Evolutionary conservation across 106 monocot species (phyloP).

Genomic region (Amphibolis antarctica): DNA sequence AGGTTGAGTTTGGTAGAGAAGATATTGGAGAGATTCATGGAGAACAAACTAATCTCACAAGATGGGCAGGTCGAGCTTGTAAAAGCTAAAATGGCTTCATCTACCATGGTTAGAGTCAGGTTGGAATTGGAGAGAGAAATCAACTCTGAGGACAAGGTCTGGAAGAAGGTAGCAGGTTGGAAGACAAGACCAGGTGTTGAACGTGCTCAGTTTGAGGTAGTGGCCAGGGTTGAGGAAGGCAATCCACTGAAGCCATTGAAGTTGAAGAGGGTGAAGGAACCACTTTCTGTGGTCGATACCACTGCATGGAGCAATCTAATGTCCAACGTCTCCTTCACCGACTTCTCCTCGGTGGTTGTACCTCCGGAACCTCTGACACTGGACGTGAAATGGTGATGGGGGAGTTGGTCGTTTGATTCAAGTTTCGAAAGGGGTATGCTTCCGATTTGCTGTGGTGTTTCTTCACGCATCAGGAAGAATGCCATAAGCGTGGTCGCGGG

Average conservation of each 20-base stretch:
- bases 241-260: conserved; percentile 28
- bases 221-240: conserved; percentile 44
- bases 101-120: conserved; percentile 39
- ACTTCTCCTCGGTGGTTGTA: conserved; percentile 38
- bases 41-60: conserved; percentile 11
- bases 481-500: no score
- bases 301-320: conserved; percentile 57
- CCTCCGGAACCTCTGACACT: conserved; percentile 65
- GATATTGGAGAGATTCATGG: conserved; percentile 25
- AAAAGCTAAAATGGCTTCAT: conserved; percentile 44
- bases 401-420: neutral
- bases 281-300: conserved; percentile 25
- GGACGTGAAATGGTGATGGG: conserved; percentile 63
- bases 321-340: conserved; percentile 69
- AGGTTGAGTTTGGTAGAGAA: conserved; percentile 29
- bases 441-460: no score
- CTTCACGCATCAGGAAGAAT: no score
- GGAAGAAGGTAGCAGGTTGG: conserved; percentile 48
- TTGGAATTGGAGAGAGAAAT: conserved; percentile 58
- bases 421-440: neutral
- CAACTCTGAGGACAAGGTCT: conserved; percentile 35
- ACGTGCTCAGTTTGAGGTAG: conserved; percentile 41
- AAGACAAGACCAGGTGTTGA: conserved; percentile 48
- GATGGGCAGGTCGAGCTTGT: conserved; percentile 20
- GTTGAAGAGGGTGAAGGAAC: conserved; percentile 38